Base-by-base conservation (phyloP, 2,329 filamentous ascomycete species). In the Fusarium pseudograminearum region DNA sequence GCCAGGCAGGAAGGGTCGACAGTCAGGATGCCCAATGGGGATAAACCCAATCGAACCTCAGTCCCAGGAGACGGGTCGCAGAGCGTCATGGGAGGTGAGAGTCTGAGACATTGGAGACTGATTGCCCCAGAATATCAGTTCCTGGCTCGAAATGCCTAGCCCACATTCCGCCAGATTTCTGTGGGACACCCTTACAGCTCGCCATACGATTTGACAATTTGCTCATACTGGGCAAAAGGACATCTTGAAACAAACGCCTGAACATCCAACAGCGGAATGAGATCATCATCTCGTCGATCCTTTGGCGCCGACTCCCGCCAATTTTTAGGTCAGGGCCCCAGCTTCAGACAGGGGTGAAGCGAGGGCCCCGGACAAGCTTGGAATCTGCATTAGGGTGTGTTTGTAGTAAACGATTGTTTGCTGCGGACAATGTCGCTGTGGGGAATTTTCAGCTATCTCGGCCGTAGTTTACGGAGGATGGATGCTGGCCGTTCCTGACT, bases 201-300 rank as follows among this genome's bases (percentile, higher is more conserved):
- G 56, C 56, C 54, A 57, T 67, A 40, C 67, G 69, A 74, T 72
- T 74, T 67, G 69, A 60, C 56, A 64, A 52, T 51, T 52, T 48
- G 51, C 44, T 66, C 52, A 61, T 62, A 41, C 59, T 58, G 57
- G 56, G 56, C 34, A 54, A 63, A 52, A 47, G 57, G 53, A 64
- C 57, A 74, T 70, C 67, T 74, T 75, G 73, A 74, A 74, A 74
- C 73, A 74, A 74, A 74, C 73, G 67, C 72, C 73, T 70, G 69
- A 59, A 64, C 61, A 63, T 36, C 69, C 71, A 71, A 72, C 73
- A 71, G 58, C 65, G 69, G 73, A 74, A 74, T 74, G 73, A 74
- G 73, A 74, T 74, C 73, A 74, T 74, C 71, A 69, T 68, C 65
- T 68, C 65, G 73, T 74, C 71, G 73, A 74, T 74, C 73, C 54